These are phyloP conservation scores for Vaccinium darrowii DNA, from an alignment of 148 eudicot genomes.

Conservation along the genomic window DNA sequence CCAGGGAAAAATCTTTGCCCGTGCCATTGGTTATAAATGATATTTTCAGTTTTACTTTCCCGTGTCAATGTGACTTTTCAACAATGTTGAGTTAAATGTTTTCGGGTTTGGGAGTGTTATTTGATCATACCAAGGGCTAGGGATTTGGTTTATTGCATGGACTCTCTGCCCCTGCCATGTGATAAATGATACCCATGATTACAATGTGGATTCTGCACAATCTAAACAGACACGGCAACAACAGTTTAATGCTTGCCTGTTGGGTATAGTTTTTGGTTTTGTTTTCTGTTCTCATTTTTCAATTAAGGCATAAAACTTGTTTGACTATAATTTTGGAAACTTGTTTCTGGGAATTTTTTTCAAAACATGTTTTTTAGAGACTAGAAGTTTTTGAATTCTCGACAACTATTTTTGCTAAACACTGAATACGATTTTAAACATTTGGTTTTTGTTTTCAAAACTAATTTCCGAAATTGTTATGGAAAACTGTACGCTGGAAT, in stretches of 20 bases:
- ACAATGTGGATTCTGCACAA: not conserved
- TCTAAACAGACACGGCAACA: not conserved
- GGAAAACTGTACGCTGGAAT: not conserved
- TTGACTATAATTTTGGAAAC: not conserved
- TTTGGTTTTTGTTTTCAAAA: not conserved
- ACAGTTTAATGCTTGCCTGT: not conserved
- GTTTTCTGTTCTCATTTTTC: not conserved
- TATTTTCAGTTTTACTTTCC: not conserved
- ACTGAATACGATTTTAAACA: not conserved
- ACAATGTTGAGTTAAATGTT: not conserved
- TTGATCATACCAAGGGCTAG: not conserved
- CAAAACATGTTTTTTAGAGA: not conserved
- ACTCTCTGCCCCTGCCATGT: not conserved
- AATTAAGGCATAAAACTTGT: not conserved
- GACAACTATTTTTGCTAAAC: not conserved
- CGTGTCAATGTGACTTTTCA: not conserved
- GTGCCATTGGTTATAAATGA: not conserved
- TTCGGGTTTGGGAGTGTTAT: not conserved
- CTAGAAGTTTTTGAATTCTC: not conserved
- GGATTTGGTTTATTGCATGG: not conserved
- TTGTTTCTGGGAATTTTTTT: not conserved
- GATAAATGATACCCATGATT: conserved; percentile 3
- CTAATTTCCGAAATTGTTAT: not conserved
- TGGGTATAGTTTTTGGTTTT: not conserved
- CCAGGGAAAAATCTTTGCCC: not conserved